These are phyloP conservation scores for Xylaria polymorpha DNA, from an alignment of 2,329 filamentous ascomycete species.

Conservation along the genomic window DNA sequence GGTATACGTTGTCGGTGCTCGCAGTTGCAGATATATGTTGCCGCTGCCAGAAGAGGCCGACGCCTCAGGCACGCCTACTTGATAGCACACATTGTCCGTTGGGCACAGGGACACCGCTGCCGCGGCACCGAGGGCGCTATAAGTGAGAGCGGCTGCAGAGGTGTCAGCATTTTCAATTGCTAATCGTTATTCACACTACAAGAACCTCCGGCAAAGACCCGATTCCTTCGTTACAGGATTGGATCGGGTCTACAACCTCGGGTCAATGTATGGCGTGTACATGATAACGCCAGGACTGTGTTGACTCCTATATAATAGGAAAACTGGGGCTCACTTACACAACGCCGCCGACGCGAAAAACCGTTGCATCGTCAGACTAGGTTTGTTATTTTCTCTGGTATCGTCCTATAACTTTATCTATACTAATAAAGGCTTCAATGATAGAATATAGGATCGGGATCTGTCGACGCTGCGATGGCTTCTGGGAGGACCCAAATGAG, in stretches of 20 bases:
- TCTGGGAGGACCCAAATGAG: constrained; percentile 8
- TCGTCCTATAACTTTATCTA: neutral
- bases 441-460: neutral
- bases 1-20: constrained; percentile 62
- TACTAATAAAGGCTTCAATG: neutral
- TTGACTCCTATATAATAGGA: neutral
- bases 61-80: constrained; percentile 64
- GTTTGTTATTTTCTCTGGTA: constrained; percentile 1
- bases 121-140: constrained; percentile 44
- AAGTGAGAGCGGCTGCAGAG: constrained; percentile 41
- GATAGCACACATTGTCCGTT: constrained; percentile 61
- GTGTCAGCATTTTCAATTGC: constrained; percentile 10
- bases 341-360: constrained; percentile 29
- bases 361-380: constrained; percentile 25
- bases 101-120: constrained; percentile 56
- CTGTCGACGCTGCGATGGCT: constrained; percentile 11
- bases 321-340: constrained; percentile 29
- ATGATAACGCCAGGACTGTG: neutral
- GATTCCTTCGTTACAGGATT: neutral
- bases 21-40: constrained; percentile 71
- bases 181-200: neutral
- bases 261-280: neutral
- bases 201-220: too few species aligned
- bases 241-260: neutral
- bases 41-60: constrained; percentile 62